Percentiles rank a stretch among this genome's conserved stretches.
phyloP scores from a whole-genome alignment of 2,329 filamentous ascomycete species.

The Calonectria pauciramosa region DNA sequence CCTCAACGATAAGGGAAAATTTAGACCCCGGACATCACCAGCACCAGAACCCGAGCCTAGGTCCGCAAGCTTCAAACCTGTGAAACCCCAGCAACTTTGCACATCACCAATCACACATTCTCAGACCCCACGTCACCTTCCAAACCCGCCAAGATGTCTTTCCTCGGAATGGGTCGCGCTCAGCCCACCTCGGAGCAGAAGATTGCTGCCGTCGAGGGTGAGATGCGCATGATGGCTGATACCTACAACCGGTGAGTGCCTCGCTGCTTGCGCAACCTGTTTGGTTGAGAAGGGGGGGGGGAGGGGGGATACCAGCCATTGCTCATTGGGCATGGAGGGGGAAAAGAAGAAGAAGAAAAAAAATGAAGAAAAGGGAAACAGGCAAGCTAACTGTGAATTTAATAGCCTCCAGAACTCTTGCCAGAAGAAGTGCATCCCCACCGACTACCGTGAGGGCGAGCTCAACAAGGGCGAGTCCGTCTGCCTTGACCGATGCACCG shows the following conservation, averaged over 20 bases:
- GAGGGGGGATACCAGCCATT: not conserved
- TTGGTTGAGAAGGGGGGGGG: not conserved
- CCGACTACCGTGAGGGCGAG: slow-evolving; percentile 93
- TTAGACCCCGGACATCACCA: slow-evolving; percentile 35
- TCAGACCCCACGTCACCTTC: not conserved
- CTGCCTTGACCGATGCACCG: slow-evolving; percentile 96
- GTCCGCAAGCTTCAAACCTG: slow-evolving; percentile 29
- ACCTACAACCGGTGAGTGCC: slow-evolving; percentile 91
- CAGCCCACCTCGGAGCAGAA: slow-evolving; percentile 97
- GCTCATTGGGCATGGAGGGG: not conserved
- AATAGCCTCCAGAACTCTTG: slow-evolving; percentile 87
- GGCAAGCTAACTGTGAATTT: not conserved
- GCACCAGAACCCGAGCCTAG: slow-evolving; percentile 11
- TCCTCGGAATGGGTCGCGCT: slow-evolving; percentile 69
- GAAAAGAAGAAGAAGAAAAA: not conserved
- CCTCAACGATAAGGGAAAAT: slow-evolving; percentile 43
- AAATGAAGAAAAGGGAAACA: not conserved
- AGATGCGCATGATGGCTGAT: slow-evolving; percentile 97
- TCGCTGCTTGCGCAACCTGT: not conserved
- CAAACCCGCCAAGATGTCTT: slow-evolving; percentile 55
- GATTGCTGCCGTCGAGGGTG: slow-evolving; percentile 94
- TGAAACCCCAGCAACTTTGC: slow-evolving; percentile 20
- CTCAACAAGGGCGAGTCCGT: slow-evolving; percentile 99
- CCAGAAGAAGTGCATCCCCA: slow-evolving; percentile 93
- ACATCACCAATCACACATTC: slow-evolving; percentile 15